Evolutionary conservation across 805 yeast species (phyloP).

Genomic region (Starmerella roubikii): DNA sequence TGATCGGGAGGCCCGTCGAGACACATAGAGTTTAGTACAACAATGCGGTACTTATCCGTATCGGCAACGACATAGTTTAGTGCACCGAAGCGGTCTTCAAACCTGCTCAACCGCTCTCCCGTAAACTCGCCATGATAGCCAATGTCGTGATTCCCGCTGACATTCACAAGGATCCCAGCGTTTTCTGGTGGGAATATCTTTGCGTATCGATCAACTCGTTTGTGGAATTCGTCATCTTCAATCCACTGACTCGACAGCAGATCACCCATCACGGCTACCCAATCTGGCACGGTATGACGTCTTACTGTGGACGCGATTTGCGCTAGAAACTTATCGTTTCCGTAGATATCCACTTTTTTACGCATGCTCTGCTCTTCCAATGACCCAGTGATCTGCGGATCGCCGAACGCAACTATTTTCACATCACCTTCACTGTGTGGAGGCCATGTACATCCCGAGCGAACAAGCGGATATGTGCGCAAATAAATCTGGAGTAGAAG

Average conservation of each 20-base stretch:
- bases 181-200: slow-evolving; percentile 22
- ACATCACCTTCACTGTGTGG: slow-evolving; percentile 29
- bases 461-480: slow-evolving; percentile 41
- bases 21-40: slow-evolving; percentile 71
- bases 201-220: slow-evolving; percentile 53
- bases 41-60: slow-evolving; percentile 49
- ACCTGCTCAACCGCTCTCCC: slow-evolving; percentile 77
- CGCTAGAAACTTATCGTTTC: slow-evolving; percentile 80
- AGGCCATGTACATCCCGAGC: slow-evolving; percentile 21
- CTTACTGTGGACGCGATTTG: slow-evolving; percentile 64
- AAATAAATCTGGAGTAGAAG: slow-evolving; percentile 44
- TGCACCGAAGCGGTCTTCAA: slow-evolving; percentile 59
- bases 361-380: slow-evolving; percentile 29
- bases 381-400: slow-evolving; percentile 86
- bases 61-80: slow-evolving; percentile 64
- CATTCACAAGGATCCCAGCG: slow-evolving; percentile 41
- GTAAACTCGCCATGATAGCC: slow-evolving; percentile 95
- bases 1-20: slow-evolving; percentile 85
- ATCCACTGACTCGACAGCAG: slow-evolving; percentile 92
- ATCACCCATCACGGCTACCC: slow-evolving; percentile 86
- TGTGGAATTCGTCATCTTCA: slow-evolving; percentile 67
- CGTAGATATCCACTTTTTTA: slow-evolving; percentile 68
- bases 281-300: slow-evolving; percentile 52
- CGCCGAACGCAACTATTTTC: slow-evolving; percentile 74
- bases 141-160: slow-evolving; percentile 91